phyloP scores from a whole-genome alignment of 257 asterid genomes.

The Solanum megistacrolobum region DNA sequence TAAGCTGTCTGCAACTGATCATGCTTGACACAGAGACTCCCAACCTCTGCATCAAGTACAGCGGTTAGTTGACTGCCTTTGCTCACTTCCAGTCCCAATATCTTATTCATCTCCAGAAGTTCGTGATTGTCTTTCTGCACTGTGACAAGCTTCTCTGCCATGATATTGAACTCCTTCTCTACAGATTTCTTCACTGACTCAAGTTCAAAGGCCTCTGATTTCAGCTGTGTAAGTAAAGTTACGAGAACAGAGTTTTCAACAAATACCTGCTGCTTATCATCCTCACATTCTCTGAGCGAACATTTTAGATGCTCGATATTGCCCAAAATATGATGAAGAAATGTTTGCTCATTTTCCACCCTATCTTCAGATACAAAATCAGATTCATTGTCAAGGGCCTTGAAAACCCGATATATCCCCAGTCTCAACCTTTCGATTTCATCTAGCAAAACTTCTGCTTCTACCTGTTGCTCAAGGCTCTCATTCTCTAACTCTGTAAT shows the following conservation, averaged over 20 bases:
- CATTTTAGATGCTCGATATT: constrained; percentile 48
- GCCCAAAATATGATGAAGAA: constrained; percentile 38
- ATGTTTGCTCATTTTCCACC: constrained; percentile 44
- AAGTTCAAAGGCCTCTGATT: constrained; percentile 50
- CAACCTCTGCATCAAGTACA: constrained; percentile 38
- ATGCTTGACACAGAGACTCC: constrained; percentile 32
- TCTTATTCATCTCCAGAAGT: constrained; percentile 46
- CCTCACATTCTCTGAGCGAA: constrained; percentile 42
- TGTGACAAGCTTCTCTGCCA: constrained; percentile 39
- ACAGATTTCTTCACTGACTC: constrained; percentile 45
- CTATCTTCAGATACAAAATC: constrained; percentile 22
- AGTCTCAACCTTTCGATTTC: constrained; percentile 64
- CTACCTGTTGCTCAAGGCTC: constrained; percentile 93
- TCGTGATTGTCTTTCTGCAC: constrained; percentile 43
- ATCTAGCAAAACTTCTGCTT: constrained; percentile 70
- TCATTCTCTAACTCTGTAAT: constrained; percentile 87
- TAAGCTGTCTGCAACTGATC: constrained; percentile 41
- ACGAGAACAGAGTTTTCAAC: constrained; percentile 76
- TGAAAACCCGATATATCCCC: constrained; percentile 64
- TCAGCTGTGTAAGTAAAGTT: constrained; percentile 62
- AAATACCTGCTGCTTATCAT: constrained; percentile 48
- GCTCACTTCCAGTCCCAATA: constrained; percentile 34
- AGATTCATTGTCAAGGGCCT: constrained; percentile 38
- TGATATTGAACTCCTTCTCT: constrained; percentile 37
- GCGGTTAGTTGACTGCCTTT: constrained; percentile 28